Evolutionary conservation across 2,329 filamentous ascomycete species (phyloP).

Genomic region (Colletotrichum sp.): DNA sequence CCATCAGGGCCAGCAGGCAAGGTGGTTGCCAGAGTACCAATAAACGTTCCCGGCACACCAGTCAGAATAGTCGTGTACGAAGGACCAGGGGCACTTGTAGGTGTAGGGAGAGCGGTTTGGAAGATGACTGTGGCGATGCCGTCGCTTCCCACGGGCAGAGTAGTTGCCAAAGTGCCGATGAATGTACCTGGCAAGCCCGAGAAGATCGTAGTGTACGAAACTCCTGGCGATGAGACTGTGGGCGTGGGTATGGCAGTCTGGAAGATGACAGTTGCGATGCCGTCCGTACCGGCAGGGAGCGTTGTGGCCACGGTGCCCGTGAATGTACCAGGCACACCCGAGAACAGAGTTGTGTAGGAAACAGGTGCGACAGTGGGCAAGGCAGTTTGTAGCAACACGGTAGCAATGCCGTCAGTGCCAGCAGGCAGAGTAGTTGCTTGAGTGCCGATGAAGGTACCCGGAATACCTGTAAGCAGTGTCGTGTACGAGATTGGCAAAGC

Average conservation of each 20-base stretch:
- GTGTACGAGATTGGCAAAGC: too few species aligned
- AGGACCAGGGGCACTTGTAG: background rate
- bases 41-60: background rate
- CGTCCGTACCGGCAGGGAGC: background rate
- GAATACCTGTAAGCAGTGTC: background rate
- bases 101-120: background rate
- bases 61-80: background rate
- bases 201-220: background rate
- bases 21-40: background rate
- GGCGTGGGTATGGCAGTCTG: background rate
- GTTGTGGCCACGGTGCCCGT: background rate
- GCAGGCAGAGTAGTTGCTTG: background rate
- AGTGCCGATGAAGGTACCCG: background rate
- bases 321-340: background rate
- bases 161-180: background rate
- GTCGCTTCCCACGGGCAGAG: background rate
- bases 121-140: background rate
- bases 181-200: background rate
- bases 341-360: background rate
- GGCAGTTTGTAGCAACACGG: background rate
- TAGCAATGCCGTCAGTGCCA: background rate
- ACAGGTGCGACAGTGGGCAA: background rate
- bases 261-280: background rate
- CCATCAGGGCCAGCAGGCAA: background rate
- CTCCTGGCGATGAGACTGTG: background rate